Percentiles rank a stretch among this genome's conserved stretches.
Conservation (phyloP, 192 early-diverging fungal genomes). For the Thamnidium elegans region DNA sequence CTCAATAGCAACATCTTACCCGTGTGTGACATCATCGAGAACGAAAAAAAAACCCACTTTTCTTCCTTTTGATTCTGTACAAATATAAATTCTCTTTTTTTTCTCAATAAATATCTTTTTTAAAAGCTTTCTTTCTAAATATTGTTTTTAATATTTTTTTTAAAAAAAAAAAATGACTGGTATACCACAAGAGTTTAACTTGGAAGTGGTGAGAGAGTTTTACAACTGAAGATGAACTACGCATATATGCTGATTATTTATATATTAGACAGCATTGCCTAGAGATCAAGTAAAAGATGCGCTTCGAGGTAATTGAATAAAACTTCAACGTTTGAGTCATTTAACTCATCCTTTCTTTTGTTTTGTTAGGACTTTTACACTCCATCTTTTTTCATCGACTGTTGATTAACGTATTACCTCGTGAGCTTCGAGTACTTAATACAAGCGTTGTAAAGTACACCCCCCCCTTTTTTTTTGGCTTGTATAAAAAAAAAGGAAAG, state of each 20-base stretch:
- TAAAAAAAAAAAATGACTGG: constrained; percentile 8
- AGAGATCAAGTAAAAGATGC: constrained; percentile 34
- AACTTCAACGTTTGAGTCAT: neutral
- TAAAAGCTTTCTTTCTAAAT: too few species aligned
- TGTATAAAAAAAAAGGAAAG: neutral
- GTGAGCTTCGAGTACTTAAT: constrained; percentile 52
- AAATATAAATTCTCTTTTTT: too few species aligned
- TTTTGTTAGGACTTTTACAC: constrained; percentile 46
- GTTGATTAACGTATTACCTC: constrained; percentile 51
- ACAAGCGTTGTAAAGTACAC: constrained; percentile 46
- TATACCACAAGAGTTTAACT: constrained; percentile 22
- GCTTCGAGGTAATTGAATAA: constrained; percentile 33
- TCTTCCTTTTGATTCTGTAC: too few species aligned
- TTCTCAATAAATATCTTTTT: too few species aligned
- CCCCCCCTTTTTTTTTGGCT: neutral
- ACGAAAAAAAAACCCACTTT: too few species aligned
- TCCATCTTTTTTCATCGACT: constrained; percentile 62
- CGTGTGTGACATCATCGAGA: too few species aligned
- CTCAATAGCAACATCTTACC: constrained; percentile 10
- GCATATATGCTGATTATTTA: neutral
- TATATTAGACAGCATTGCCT: constrained; percentile 31
- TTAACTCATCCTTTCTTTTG: neutral
- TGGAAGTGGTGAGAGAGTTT: constrained; percentile 37
- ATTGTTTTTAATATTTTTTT: too few species aligned
- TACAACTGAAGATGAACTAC: neutral